A percentile compares a stretch with the other conserved stretches of the same genome.
Evolutionary conservation across 306 rosid genomes (phyloP).

Genomic region (Bauhinia variegata): DNA sequence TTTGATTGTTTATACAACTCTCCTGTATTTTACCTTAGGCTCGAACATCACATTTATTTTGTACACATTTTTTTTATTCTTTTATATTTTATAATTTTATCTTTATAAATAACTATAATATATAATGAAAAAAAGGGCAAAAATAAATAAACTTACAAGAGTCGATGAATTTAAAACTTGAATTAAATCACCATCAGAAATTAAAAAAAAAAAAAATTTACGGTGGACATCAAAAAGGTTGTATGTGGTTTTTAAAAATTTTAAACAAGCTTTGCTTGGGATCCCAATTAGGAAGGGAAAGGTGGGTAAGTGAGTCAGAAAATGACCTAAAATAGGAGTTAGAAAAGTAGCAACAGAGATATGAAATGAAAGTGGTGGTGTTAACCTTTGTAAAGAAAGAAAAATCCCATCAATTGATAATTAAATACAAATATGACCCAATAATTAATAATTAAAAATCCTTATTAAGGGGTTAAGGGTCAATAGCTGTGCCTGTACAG

Average conservation of each 20-base stretch:
- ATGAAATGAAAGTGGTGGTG: slow-evolving; percentile 47
- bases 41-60: too few relatives aligned
- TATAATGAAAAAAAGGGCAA: too few relatives aligned
- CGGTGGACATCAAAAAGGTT: too few relatives aligned
- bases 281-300: slow-evolving; percentile 22
- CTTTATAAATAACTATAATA: too few relatives aligned
- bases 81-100: neutral
- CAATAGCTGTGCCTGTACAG: slow-evolving; percentile 51
- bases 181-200: slow-evolving; percentile 94
- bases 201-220: neutral
- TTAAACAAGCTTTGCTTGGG: too few relatives aligned
- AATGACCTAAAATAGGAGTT: slow-evolving; percentile 54
- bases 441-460: slow-evolving; percentile 57
- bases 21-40: too few relatives aligned
- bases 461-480: slow-evolving; percentile 60
- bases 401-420: slow-evolving; percentile 52
- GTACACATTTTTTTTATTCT: slow-evolving; percentile 28
- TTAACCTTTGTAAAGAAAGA: slow-evolving; percentile 48
- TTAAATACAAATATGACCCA: slow-evolving; percentile 56
- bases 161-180: slow-evolving; percentile 9
- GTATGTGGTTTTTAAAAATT: too few relatives aligned
- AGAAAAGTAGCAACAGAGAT: slow-evolving; percentile 30
- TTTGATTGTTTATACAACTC: slow-evolving; percentile 26
- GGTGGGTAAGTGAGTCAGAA: slow-evolving; percentile 36
- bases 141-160: too few relatives aligned